A percentile compares a stretch with the other conserved stretches of the same genome.
Conservation (phyloP, 78 protist species). For the Creolimax fragrantissima region DNA sequence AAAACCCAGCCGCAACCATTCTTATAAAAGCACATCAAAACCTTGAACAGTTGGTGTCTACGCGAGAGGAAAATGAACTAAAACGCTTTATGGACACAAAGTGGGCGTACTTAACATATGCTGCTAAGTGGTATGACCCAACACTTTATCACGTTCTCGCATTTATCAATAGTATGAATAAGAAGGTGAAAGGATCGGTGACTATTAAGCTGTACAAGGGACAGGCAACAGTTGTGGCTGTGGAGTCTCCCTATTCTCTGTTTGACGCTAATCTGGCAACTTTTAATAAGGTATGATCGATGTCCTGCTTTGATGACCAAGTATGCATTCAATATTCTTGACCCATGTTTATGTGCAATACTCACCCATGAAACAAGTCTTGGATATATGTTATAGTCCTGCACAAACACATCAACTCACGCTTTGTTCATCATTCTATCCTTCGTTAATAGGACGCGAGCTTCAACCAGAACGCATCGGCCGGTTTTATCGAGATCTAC, state of each 20-base stretch:
- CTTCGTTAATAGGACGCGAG: background rate
- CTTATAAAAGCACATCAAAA: conserved; percentile 49
- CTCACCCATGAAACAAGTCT: too few species aligned
- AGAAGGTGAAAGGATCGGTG: conserved; percentile 48
- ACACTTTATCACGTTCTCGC: conserved; percentile 25
- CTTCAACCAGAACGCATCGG: conserved; percentile 36
- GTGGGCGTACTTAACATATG: conserved; percentile 36
- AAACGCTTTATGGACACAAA: conserved; percentile 31
- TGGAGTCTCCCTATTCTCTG: conserved; percentile 30
- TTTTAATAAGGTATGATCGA: conserved; percentile 12
- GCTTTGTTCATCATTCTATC: too few species aligned
- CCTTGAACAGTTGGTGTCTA: conserved; percentile 31
- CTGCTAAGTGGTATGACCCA: conserved; percentile 33
- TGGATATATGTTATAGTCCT: too few species aligned
- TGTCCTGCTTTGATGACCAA: too few species aligned
- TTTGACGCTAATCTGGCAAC: conserved; percentile 15
- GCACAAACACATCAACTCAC: too few species aligned
- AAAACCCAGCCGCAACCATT: conserved; percentile 55
- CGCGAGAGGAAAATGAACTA: conserved; percentile 27
- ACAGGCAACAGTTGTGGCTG: conserved; percentile 3
- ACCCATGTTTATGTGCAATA: too few species aligned
- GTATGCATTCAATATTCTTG: too few species aligned
- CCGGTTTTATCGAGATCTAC: conserved; percentile 33
- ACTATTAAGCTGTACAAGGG: conserved; percentile 44
- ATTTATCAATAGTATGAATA: conserved; percentile 22